phyloP scores from a whole-genome alignment of 768 basidiomycete genomes.

The Cystobasidium onofrii region DNA sequence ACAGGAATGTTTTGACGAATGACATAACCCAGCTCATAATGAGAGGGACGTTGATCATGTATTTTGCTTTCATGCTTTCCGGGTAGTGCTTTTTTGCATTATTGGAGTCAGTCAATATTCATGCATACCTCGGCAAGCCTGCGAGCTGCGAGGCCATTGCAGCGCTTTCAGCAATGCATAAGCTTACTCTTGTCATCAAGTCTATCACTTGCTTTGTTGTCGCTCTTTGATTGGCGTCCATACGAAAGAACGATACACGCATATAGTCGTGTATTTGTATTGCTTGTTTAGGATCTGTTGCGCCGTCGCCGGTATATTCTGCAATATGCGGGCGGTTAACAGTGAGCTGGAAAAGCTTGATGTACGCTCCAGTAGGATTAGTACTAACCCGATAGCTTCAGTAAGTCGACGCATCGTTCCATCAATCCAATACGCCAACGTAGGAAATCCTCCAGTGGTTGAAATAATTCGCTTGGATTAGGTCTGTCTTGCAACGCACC shows the following conservation, averaged over 20 bases:
- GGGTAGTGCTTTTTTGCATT: background rate
- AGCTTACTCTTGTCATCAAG: background rate
- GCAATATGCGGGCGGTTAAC: too few species aligned
- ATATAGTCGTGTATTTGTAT: background rate
- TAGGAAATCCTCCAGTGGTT: background rate
- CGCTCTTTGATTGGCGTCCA: background rate
- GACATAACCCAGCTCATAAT: conserved; percentile 4
- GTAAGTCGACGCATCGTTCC: background rate
- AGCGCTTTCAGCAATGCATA: background rate
- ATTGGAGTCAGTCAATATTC: background rate
- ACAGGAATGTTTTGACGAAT: background rate
- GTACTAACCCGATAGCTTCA: background rate
- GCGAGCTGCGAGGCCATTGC: too few species aligned
- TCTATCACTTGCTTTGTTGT: conserved; percentile 1
- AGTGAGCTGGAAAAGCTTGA: too few species aligned
- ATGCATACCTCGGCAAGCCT: background rate
- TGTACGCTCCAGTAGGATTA: too few species aligned
- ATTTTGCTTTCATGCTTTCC: conserved; percentile 1
- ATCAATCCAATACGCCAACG: conserved; percentile 4
- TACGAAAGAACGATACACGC: background rate
- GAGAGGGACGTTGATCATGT: background rate
- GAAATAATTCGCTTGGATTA: background rate
- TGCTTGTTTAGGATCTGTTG: background rate
- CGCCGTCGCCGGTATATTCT: conserved; percentile 5
- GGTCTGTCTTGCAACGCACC: background rate